These are phyloP conservation scores for Endothia cerciana DNA, from an alignment of 2,329 filamentous ascomycete species.

Conservation along the genomic window DNA sequence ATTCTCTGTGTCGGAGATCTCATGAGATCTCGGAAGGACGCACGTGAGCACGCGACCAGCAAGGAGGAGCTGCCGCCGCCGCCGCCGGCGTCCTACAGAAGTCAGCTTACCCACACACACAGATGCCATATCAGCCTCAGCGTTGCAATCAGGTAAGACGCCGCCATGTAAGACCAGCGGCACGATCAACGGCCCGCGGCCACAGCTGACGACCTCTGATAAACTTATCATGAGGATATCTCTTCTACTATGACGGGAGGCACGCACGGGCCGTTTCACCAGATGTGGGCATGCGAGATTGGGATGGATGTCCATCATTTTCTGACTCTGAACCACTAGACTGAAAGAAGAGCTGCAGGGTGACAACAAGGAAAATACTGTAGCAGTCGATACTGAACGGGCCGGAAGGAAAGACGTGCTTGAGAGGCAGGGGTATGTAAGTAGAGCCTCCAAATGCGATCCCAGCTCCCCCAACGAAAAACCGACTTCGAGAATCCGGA, in stretches of 20 bases:
- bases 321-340: conserved; percentile 29
- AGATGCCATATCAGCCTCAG: conserved; percentile 3
- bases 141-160: background rate
- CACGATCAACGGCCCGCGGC: background rate
- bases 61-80: background rate
- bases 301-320: conserved; percentile 30
- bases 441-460: conserved; percentile 31
- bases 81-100: background rate
- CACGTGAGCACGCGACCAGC: conserved; percentile 2
- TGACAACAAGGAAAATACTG: conserved; percentile 30
- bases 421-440: conserved; percentile 31
- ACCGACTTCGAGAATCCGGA: conserved; percentile 26
- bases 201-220: background rate
- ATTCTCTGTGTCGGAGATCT: background rate
- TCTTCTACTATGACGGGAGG: background rate
- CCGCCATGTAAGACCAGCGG: background rate
- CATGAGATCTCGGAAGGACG: background rate
- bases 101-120: conserved; percentile 1
- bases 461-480: conserved; percentile 29
- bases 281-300: background rate
- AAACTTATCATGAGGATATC: background rate
- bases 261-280: background rate
- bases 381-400: conserved; percentile 30
- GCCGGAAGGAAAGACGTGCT: conserved; percentile 29
- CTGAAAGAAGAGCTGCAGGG: conserved; percentile 29